phyloP scores from a whole-genome alignment of 768 basidiomycete species.

The Rhodotorula diobovata region DNA sequence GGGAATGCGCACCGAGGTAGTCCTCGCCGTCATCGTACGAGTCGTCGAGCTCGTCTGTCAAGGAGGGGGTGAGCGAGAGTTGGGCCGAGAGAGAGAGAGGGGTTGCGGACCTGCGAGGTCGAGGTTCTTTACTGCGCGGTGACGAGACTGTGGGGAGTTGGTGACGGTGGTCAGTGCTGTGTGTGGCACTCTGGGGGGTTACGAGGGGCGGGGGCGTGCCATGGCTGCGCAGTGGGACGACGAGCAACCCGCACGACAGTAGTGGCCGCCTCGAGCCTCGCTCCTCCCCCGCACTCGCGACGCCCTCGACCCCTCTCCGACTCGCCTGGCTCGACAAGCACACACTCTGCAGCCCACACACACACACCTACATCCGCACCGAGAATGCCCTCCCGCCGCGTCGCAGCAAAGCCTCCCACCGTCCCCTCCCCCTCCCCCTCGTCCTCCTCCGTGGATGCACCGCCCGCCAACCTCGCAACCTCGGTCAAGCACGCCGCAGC shows the following conservation, averaged over 20 bases:
- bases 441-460: not conserved
- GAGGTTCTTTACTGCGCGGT: slow-evolving; percentile 80
- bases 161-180: too few relatives aligned
- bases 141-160: slow-evolving; percentile 77
- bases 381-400: slow-evolving; percentile 23
- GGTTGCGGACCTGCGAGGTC: slow-evolving; percentile 56
- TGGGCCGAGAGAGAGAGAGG: not conserved
- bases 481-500: not conserved
- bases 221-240: not conserved
- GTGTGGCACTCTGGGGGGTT: not conserved
- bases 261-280: not conserved
- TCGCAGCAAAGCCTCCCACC: too few relatives aligned
- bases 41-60: slow-evolving; percentile 53
- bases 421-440: not conserved
- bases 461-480: not conserved
- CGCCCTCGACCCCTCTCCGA: not conserved
- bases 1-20: slow-evolving; percentile 40
- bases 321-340: too few relatives aligned
- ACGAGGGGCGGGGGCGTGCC: not conserved
- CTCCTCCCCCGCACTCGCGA: too few relatives aligned
- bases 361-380: too few relatives aligned
- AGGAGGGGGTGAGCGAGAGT: not conserved
- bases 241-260: not conserved
- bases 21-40: slow-evolving; percentile 66
- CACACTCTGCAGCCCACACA: too few relatives aligned